A percentile compares a stretch with the other conserved stretches of the same genome.
These are phyloP conservation scores for Flaveria sonorensis DNA, from an alignment of 129 eudicot species.

Conservation along the genomic window DNA sequence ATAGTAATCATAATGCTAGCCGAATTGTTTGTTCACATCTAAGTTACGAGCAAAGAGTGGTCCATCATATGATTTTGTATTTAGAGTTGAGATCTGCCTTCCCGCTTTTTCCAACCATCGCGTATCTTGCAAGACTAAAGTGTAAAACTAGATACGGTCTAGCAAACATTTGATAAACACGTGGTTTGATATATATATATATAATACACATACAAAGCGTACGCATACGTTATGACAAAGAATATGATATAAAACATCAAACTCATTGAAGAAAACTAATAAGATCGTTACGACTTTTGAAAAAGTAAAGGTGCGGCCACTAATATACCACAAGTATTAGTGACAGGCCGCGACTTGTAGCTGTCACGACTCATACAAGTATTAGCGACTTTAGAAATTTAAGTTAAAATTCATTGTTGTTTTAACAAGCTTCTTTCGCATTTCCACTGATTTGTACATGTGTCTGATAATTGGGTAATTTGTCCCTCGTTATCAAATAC, in stretches of 20 bases:
- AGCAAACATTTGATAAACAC: not conserved
- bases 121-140: not conserved
- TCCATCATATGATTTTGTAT: conserved; percentile 23
- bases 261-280: too few species aligned
- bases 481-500: not conserved
- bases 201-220: not conserved
- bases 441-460: too few species aligned
- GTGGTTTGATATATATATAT: not conserved
- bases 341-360: too few species aligned
- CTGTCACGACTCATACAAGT: too few species aligned
- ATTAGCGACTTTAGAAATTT: too few species aligned
- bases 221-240: too few species aligned
- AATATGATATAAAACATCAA: too few species aligned
- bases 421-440: too few species aligned
- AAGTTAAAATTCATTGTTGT: too few species aligned
- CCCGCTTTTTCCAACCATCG: not conserved
- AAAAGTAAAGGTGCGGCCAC: too few species aligned
- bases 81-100: not conserved
- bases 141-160: not conserved
- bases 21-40: conserved; percentile 29
- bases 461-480: not conserved
- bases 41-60: conserved; percentile 27
- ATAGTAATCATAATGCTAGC: conserved; percentile 31
- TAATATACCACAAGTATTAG: too few species aligned
- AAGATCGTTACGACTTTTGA: too few species aligned